Percentiles rank a stretch among this genome's conserved stretches.
These are phyloP conservation scores for Solanum bulbocastanum DNA, from an alignment of 257 asterid species.

Conservation along the genomic window DNA sequence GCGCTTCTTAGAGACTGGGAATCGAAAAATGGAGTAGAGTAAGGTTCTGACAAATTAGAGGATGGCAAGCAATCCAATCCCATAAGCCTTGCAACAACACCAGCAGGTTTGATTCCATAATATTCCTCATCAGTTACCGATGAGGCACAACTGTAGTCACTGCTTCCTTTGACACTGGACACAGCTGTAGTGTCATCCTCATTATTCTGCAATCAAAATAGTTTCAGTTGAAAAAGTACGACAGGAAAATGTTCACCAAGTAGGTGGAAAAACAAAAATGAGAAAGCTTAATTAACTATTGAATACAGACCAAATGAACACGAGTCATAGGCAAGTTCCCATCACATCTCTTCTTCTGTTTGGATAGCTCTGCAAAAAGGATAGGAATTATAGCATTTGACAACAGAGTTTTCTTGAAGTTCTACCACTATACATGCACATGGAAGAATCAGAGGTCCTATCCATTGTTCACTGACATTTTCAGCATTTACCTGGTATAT, in stretches of 20 bases:
- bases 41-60: conserved; percentile 34
- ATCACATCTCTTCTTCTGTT: conserved; percentile 71
- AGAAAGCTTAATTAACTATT: not conserved
- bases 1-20: conserved; percentile 41
- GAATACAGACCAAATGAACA: conserved; percentile 39
- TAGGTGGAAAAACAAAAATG: not conserved
- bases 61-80: conserved; percentile 83
- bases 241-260: not conserved
- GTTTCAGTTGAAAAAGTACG: not conserved
- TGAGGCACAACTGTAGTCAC: conserved; percentile 72
- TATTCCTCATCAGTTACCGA: conserved; percentile 69
- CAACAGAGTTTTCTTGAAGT: not conserved
- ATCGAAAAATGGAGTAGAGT: conserved; percentile 43
- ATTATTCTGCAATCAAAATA: conserved; percentile 28
- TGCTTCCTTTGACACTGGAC: conserved; percentile 52
- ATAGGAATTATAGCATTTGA: not conserved
- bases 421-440: not conserved
- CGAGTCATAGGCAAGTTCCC: conserved; percentile 55
- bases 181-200: conserved; percentile 44
- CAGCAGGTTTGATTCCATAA: conserved; percentile 43
- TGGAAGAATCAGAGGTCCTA: not conserved
- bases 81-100: conserved; percentile 95
- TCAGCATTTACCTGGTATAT: conserved; percentile 40
- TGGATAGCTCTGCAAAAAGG: conserved; percentile 51
- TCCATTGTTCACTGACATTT: not conserved